These are phyloP conservation scores for Coriolopsis trogii DNA, from an alignment of 1,284 basidiomycete species.

Conservation along the genomic window DNA sequence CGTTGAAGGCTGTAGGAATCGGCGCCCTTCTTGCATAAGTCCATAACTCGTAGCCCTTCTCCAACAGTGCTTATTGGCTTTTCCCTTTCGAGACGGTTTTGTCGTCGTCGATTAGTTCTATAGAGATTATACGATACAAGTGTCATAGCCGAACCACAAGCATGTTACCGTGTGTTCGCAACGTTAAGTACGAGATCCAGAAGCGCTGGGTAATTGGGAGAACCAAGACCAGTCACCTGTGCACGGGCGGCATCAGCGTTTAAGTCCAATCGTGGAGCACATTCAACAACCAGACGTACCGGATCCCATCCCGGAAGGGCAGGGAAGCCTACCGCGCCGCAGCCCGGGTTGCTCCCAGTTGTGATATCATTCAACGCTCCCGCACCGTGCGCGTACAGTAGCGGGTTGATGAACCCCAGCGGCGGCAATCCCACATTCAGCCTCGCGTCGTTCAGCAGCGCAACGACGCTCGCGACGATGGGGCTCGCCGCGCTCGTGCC, in stretches of 20 bases:
- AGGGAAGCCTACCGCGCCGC: constrained; percentile 39
- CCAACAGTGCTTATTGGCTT: no score
- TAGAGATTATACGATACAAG: no score
- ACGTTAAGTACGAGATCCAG: background rate
- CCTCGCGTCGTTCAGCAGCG: constrained; percentile 65
- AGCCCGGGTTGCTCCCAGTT: constrained; percentile 27
- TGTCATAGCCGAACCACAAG: no score
- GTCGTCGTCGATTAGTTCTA: no score
- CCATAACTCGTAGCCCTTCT: no score
- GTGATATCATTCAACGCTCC: constrained; percentile 27
- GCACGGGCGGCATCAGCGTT: no score
- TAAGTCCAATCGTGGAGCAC: constrained; percentile 5
- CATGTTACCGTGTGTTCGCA: no score
- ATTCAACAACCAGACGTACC: background rate
- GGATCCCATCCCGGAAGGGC: constrained; percentile 40
- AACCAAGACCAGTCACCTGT: constrained; percentile 33
- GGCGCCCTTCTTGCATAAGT: no score
- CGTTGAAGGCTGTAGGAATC: no score
- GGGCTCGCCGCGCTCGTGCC: constrained; percentile 37
- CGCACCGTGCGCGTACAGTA: constrained; percentile 26
- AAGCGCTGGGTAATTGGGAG: constrained; percentile 28
- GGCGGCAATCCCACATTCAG: constrained; percentile 43
- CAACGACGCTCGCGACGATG: constrained; percentile 54
- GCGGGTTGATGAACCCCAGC: constrained; percentile 67
- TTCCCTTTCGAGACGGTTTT: no score